Evolutionary conservation across 1,139 yeast species (phyloP), one percentile per base, ranked within the genome.

Genomic region (Magnusiomyces tetraspermus): DNA sequence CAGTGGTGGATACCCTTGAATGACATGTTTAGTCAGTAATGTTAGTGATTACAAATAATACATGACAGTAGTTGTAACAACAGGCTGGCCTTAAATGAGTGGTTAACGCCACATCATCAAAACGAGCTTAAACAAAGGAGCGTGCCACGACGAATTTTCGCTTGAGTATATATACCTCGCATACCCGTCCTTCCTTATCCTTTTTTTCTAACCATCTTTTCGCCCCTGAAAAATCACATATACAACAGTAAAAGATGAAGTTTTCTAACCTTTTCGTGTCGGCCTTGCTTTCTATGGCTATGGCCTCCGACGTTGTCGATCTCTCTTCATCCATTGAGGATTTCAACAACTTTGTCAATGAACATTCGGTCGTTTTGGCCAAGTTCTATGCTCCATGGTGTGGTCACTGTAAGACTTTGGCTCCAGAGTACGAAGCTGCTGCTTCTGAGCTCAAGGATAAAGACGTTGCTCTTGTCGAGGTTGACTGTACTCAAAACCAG

Each of bases 301-400:
- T 83, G 55, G 87, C 86, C 63, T 85, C 96, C 40, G 95, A 92
- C 46, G 98, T 92, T 51, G 88, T 86, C 59, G 82, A 86, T 68
- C 78, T 92, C 61, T 77, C 83, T 36, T 68, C 79, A 24, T 79
- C 75, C 45, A 73, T 76, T 47, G 63, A 62, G 33, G 59, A 57
- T 49, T 92, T 86, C 69, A 78, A 79, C 57, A 70, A 76, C 24
- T 88, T 85, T 69, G 71, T 92, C 58, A 72, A 73, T 48, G 80
- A 77, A 53, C 84, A 89, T 71, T 85, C 90, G 33, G 76, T 90
- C 62, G 95, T 89, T 26, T 76, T 92, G 61, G 92, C 96, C 41
- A 97, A 92, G 75, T 92, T 92, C 75, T 92, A 82, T 69, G 98
- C 98, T 31, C 97, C 98, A 67, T 92, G 98, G 98, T 92, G 98